A percentile compares a stretch with the other conserved stretches of the same genome.
phyloP scores from a whole-genome alignment of 192 early-diverging fungal species.

The Glomus cerebriforme region DNA sequence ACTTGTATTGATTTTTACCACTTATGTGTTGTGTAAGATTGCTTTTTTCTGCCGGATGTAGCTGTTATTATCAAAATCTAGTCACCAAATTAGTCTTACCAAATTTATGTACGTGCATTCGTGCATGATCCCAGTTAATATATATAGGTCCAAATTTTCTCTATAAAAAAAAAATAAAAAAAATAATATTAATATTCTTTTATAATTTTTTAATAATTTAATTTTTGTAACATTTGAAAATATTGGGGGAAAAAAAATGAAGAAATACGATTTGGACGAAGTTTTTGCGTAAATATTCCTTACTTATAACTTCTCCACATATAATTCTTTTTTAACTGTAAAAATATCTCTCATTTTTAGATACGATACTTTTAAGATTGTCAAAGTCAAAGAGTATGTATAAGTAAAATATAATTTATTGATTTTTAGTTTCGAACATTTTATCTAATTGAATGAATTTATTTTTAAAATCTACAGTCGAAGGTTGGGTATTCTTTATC shows the following conservation, averaged over 20 bases:
- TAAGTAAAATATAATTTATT: background rate
- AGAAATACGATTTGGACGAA: background rate
- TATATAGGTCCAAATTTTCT: too few relatives aligned
- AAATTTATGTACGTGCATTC: too few relatives aligned
- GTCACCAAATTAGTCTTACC: too few relatives aligned
- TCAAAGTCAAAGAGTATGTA: slow-evolving; percentile 19
- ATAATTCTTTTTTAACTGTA: background rate
- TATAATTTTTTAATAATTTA: too few relatives aligned
- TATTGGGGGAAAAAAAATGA: background rate
- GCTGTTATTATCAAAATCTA: too few relatives aligned
- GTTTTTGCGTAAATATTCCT: background rate
- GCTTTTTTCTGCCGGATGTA: too few relatives aligned
- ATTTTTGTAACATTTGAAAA: too few relatives aligned
- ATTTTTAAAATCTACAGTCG: background rate
- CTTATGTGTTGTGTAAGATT: too few relatives aligned
- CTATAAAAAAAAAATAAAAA: too few relatives aligned
- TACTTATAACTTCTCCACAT: background rate
- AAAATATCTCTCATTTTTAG: background rate
- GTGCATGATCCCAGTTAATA: too few relatives aligned
- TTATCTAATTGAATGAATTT: background rate
- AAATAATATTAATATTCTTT: too few relatives aligned
- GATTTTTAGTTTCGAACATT: background rate
- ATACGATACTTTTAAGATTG: slow-evolving; percentile 19
- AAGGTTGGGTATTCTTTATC: slow-evolving; percentile 16
- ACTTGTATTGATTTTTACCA: too few relatives aligned